Evolutionary conservation across 345 rosid genomes (phyloP).

Genomic region (Draba incana): DNA sequence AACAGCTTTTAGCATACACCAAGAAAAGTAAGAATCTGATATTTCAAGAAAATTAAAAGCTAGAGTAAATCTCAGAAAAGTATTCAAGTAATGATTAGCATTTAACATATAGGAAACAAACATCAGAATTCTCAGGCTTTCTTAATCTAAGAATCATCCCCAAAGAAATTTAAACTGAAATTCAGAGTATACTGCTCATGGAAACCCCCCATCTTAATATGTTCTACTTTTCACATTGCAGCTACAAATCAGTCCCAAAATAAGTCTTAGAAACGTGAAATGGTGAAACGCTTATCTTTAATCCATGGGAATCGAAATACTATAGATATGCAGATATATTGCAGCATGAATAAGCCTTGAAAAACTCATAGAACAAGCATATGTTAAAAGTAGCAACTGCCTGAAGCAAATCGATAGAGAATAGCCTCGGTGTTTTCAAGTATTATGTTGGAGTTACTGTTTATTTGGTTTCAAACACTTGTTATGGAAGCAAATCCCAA

Average conservation of each 20-base stretch:
- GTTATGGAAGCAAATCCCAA: neutral
- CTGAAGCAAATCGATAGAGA: no score
- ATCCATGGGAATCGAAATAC: neutral
- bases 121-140: neutral
- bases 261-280: no score
- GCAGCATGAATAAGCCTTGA: neutral
- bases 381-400: neutral
- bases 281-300: neutral
- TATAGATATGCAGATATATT: neutral
- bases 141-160: neutral
- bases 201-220: neutral
- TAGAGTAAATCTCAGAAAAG: neutral
- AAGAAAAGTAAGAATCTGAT: neutral
- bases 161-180: neutral
- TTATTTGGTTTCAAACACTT: neutral
- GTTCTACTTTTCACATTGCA: no score
- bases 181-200: neutral
- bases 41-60: neutral
- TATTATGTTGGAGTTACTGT: neutral
- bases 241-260: no score
- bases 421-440: neutral
- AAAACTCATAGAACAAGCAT: neutral
- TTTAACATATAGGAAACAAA: neutral
- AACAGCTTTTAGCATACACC: conserved; percentile 8
- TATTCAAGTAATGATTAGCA: neutral